Base-by-base conservation (phyloP, 2,329 filamentous ascomycete species). In the Neoarthrinium moseri region DNA sequence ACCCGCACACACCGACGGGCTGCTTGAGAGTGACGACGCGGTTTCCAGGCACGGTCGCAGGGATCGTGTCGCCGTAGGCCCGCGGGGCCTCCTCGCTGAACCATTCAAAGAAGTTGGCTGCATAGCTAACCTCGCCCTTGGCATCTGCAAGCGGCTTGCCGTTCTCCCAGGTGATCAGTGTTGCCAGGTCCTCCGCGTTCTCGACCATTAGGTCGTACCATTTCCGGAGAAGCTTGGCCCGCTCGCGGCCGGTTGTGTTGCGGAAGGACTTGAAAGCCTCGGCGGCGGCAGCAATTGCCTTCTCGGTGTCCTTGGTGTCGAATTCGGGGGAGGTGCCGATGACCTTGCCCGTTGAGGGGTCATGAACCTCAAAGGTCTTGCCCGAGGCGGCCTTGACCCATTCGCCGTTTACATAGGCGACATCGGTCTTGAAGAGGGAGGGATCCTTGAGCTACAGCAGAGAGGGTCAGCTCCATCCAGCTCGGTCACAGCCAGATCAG, bases 311-410 rank as follows among this genome's bases (percentile, higher is more conserved):
- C 56, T 81, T 73, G 51, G 76, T 75, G 57, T 85, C 80, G 76
- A 94, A 94, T 62, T 97, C 92, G 51, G 94, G 90, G 63, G 86
- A 86, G 20, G 82, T 88, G 47, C 89, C 91, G 57, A 97, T 91
- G 30, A 87, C 68, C 56, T 87, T 80, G 55, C 88, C 88, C 8
- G 89, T 89, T 3, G 90, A 84, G 7, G 94, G 94, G 66, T 99
- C 86, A 53, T 81, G 77, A 49, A 96, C 89, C 64, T 94, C 85
- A 67, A 97, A 99, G 36, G 90, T 96, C 78, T 95, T 84, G 62
- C 90, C 89, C 1, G 90, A 95, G 61, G 83, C 81, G 56, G 92
- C 89, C 57, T 80, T 78, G 51, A 95, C 81, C 89, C 91, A 99
- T 78, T 95, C 80, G 60, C 94, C 94, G 65, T 99, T 92, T 61